Percentiles rank a stretch among this genome's conserved stretches.
phyloP scores from a whole-genome alignment of 2,329 filamentous ascomycete species.

The Chrysosporium queenslandicum region DNA sequence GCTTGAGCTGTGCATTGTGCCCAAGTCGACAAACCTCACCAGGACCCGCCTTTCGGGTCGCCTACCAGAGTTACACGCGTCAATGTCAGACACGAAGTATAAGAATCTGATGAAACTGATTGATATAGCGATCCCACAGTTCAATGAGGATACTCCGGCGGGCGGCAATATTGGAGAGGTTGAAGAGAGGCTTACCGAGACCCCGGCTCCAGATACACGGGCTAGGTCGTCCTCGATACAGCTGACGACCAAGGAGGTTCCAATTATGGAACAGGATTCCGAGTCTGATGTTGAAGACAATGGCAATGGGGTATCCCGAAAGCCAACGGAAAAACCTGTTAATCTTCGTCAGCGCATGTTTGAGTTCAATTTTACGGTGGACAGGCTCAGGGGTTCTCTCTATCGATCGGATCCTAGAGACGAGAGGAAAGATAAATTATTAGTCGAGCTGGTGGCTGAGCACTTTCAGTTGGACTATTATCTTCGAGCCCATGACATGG shows the following conservation, averaged over 20 bases:
- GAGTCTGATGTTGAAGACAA: slow-evolving; percentile 49
- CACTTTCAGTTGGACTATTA: slow-evolving; percentile 81
- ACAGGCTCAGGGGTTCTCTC: slow-evolving; percentile 83
- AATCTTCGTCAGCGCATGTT: slow-evolving; percentile 84
- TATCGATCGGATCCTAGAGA: slow-evolving; percentile 76
- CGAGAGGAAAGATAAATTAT: slow-evolving; percentile 62
- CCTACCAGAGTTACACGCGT: slow-evolving; percentile 81
- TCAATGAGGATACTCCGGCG: slow-evolving; percentile 44
- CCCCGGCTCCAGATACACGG: slow-evolving; percentile 27
- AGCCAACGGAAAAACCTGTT: slow-evolving; percentile 42
- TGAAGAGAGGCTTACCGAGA: slow-evolving; percentile 30
- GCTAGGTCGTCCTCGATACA: slow-evolving; percentile 63
- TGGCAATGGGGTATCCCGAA: slow-evolving; percentile 24
- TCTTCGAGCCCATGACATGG: slow-evolving; percentile 83
- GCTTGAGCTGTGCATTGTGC: slow-evolving; percentile 93
- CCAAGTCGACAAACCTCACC: slow-evolving; percentile 84
- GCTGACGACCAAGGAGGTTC: slow-evolving; percentile 61
- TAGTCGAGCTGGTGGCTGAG: slow-evolving; percentile 87
- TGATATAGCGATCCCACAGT: slow-evolving; percentile 84
- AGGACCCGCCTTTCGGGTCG: slow-evolving; percentile 86
- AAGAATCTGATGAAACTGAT: slow-evolving; percentile 94
- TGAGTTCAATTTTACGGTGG: slow-evolving; percentile 93
- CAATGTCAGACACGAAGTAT: slow-evolving; percentile 90
- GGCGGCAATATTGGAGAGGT: slow-evolving; percentile 29
- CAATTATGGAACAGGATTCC: slow-evolving; percentile 61